These are phyloP conservation scores for Xylariales sp. DNA, from an alignment of 2,329 filamentous ascomycete species.

Conservation along the genomic window DNA sequence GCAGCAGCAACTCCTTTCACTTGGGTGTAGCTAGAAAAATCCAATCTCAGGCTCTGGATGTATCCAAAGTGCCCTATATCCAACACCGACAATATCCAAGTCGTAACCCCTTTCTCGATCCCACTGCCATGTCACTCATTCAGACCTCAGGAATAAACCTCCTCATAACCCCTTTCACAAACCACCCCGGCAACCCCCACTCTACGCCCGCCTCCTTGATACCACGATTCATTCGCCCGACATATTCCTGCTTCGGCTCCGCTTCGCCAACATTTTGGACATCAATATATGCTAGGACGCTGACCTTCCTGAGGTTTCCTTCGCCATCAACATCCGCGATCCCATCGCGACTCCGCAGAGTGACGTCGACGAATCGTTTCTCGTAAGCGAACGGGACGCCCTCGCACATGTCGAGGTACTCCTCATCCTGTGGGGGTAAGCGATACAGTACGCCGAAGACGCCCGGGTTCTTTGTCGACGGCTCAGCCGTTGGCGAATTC, in stretches of 20 bases:
- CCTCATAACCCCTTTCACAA: slow-evolving; percentile 51
- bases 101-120: too few relatives aligned
- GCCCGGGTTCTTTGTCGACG: slow-evolving; percentile 25
- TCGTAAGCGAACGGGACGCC: slow-evolving; percentile 60
- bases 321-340: slow-evolving; percentile 14
- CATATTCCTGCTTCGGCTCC: slow-evolving; percentile 52
- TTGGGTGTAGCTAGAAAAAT: too few relatives aligned
- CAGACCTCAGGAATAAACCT: slow-evolving; percentile 36
- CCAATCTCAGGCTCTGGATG: too few relatives aligned
- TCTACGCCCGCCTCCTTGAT: slow-evolving; percentile 52
- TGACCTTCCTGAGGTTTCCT: slow-evolving; percentile 12
- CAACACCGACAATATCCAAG: too few relatives aligned
- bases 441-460: slow-evolving; percentile 56
- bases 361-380: slow-evolving; percentile 44
- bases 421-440: slow-evolving; percentile 46
- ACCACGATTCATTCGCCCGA: slow-evolving; percentile 59
- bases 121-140: too few relatives aligned
- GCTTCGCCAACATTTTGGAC: slow-evolving; percentile 31
- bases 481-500: not conserved
- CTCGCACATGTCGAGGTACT: slow-evolving; percentile 50
- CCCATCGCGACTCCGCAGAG: too few relatives aligned
- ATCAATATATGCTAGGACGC: slow-evolving; percentile 59
- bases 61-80: too few relatives aligned
- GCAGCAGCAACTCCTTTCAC: too few relatives aligned
- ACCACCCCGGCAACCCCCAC: slow-evolving; percentile 49